Percentiles rank a stretch among this genome's conserved stretches.
Conservation (phyloP, 768 basidiomycete genomes). For the Mrakia blollopis region DNA sequence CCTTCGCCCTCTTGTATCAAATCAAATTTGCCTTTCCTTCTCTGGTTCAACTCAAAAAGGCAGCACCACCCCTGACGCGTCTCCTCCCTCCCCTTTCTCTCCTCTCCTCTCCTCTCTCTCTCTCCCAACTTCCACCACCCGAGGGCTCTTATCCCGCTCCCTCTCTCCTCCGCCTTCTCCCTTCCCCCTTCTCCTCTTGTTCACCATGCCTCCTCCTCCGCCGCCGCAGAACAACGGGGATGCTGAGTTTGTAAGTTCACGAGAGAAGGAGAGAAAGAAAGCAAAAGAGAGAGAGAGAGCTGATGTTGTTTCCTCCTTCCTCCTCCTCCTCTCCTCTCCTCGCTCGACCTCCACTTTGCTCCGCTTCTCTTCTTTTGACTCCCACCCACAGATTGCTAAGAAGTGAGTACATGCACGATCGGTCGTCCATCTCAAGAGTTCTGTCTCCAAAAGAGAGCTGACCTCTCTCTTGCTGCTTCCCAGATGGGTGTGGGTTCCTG, state of each 20-base stretch:
- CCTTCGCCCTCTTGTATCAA: no score
- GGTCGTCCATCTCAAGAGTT: neutral
- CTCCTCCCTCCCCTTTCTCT: neutral
- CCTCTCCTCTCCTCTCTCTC: neutral
- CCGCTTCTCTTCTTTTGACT: neutral
- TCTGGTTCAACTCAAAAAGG: no score
- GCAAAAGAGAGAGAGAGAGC: neutral
- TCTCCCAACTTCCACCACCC: neutral
- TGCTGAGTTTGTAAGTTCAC: conserved; percentile 23
- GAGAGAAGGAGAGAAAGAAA: neutral
- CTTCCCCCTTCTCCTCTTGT: no score
- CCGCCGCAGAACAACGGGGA: conserved; percentile 26
- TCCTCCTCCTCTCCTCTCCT: neutral
- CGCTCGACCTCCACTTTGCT: neutral
- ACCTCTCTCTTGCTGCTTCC: neutral
- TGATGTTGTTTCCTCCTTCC: neutral
- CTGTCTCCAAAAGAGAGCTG: neutral
- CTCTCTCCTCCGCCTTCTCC: neutral
- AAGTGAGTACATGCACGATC: conserved; percentile 5
- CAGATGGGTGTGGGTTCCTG: conserved; percentile 33
- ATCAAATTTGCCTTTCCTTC: no score
- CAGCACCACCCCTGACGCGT: neutral
- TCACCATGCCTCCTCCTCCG: neutral
- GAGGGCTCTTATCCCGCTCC: neutral
- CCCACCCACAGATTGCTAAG: conserved; percentile 23